Evolutionary conservation across 2,329 filamentous ascomycete species (phyloP), one percentile per base, ranked within the genome.

Genomic region (Endocalyx cinctus): DNA sequence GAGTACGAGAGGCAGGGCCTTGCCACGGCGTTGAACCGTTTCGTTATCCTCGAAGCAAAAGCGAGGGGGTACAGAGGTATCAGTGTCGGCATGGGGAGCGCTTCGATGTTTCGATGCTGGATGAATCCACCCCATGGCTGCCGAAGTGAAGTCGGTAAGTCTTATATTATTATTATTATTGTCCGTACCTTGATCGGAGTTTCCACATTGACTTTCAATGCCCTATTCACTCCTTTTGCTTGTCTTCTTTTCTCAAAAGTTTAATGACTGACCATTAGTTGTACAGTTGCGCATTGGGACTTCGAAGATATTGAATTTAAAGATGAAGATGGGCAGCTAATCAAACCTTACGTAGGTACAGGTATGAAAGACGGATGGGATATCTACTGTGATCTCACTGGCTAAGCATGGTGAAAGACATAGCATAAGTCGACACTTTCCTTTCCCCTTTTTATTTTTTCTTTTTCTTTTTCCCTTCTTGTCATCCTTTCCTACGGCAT

Each of bases 11-110:
- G 33, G 1, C 33, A 23, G 26, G 39, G 39, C 3, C 32, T 42
- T n/a, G 37, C 30, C 12, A 42, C 36, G 16, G 39, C 39, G 13
- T 19, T 42, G 27, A 42, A 42, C 23, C 33, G 27, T n/a, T 42
- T 42, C 29, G 32, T 42, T 14, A 35, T 36, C 30, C 39, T 39
- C 10, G 39, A 42, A 36, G 39, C 39, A 10, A 34, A 33, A 28
- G 33, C 36, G 14, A 28, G 31, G 27, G 35, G 33, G 5, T 42
- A 28, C 20, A 16, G 22, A 7, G 39, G 36, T 7, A 23, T 42
- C 16, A 31, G 18, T 15, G 23, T 39, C 7, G 30, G 39, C 11
- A 31, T 33, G 25, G 32, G 37, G 3, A 34, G 16, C 18, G n/a
- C 17, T 12, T 29, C 37, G 4, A 22, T 52, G 10, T 22, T 35